phyloP scores from a whole-genome alignment of 331 rosid genomes.

The Arachis monticola region DNA sequence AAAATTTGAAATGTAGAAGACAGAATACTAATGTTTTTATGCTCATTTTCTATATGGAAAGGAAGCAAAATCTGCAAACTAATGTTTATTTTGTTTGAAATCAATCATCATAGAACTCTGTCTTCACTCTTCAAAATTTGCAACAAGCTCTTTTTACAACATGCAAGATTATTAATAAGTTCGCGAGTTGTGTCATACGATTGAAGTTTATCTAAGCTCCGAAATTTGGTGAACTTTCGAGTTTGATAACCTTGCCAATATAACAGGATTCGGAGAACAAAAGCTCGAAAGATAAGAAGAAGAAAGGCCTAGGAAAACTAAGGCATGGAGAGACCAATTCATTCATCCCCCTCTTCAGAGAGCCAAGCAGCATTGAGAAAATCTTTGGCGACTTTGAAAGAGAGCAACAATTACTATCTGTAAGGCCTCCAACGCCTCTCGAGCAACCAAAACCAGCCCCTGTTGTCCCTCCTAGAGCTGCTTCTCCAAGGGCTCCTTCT shows the following conservation, averaged over 20 bases:
- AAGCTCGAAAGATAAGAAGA: slow-evolving; percentile 74
- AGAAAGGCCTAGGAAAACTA: slow-evolving; percentile 73
- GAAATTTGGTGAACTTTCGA: neutral
- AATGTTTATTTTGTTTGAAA: too few species aligned
- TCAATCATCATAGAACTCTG: too few species aligned
- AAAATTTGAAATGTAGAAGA: too few species aligned
- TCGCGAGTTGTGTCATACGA: too few species aligned
- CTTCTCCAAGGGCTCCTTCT: slow-evolving; percentile 64
- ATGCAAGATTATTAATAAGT: neutral
- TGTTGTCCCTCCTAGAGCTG: slow-evolving; percentile 52
- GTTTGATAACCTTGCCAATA: neutral
- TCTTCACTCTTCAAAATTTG: too few species aligned
- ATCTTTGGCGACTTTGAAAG: slow-evolving; percentile 94
- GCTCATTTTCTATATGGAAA: too few species aligned
- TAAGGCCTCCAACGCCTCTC: slow-evolving; percentile 71
- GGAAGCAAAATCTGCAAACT: too few species aligned
- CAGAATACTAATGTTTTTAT: too few species aligned
- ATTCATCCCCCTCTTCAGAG: slow-evolving; percentile 85
- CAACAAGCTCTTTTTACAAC: too few species aligned
- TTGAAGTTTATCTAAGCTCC: neutral
- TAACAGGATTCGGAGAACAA: slow-evolving; percentile 75
- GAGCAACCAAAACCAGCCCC: slow-evolving; percentile 72
- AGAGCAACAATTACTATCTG: slow-evolving; percentile 64
- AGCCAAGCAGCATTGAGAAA: slow-evolving; percentile 95
- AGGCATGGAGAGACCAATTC: slow-evolving; percentile 80